Conservation (phyloP, 345 rosid genomes). For the Populus ilicifolia region DNA sequence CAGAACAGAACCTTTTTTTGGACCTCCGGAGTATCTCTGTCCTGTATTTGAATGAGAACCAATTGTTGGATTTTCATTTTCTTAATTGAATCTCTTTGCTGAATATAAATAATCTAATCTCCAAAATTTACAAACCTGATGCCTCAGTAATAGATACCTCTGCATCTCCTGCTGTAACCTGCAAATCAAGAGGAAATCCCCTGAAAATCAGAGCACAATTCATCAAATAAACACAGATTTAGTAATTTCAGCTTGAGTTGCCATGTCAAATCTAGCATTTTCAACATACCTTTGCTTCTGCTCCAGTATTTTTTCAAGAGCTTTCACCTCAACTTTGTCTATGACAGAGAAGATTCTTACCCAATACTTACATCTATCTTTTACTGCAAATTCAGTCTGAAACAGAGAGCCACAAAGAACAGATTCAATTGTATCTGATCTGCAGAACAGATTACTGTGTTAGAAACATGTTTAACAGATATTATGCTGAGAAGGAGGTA, state of each 20-base stretch:
- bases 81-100: slow-evolving; percentile 6
- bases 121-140: slow-evolving; percentile 56
- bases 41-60: slow-evolving; percentile 48
- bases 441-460: slow-evolving; percentile 45
- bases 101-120: slow-evolving; percentile 8
- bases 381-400: slow-evolving; percentile 56
- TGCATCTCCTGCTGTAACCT: slow-evolving; percentile 99
- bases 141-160: slow-evolving; percentile 75
- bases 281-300: slow-evolving; percentile 78
- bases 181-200: slow-evolving; percentile 44
- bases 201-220: slow-evolving; percentile 34
- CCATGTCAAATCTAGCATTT: slow-evolving; percentile 21
- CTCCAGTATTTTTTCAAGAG: slow-evolving; percentile 86
- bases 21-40: slow-evolving; percentile 70
- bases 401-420: slow-evolving; percentile 63
- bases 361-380: slow-evolving; percentile 70
- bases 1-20: slow-evolving; percentile 71
- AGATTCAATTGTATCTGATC: slow-evolving; percentile 82
- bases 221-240: slow-evolving; percentile 23
- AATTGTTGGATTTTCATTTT: slow-evolving; percentile 14
- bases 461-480: slow-evolving; percentile 5
- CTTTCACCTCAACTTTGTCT: slow-evolving; percentile 82
- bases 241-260: slow-evolving; percentile 17
- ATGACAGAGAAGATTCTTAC: slow-evolving; percentile 69
- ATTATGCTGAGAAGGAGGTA: not conserved